Percentiles rank a stretch among this genome's conserved stretches.
phyloP scores from a whole-genome alignment of 179 eudicot genomes.

The Amaranthus tricolor region DNA sequence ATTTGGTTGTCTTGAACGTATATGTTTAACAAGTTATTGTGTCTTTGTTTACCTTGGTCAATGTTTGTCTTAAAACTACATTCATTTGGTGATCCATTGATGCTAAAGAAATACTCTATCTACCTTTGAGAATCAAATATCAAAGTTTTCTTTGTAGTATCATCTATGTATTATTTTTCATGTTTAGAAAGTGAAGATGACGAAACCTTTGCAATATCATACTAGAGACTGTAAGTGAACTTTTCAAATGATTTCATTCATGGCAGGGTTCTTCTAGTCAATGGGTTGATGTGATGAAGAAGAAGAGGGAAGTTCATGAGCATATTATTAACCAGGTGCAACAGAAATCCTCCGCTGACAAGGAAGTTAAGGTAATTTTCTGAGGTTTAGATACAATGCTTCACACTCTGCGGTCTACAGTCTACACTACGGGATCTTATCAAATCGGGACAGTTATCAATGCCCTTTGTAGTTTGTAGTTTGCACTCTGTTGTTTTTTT shows the following conservation, averaged over 20 bases:
- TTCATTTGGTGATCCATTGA: not conserved
- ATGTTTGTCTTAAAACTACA: not conserved
- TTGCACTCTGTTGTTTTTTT: not conserved
- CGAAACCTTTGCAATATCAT: not conserved
- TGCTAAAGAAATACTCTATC: no score
- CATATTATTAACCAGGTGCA: constrained; percentile 56
- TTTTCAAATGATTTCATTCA: constrained; percentile 5
- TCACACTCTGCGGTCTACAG: not conserved
- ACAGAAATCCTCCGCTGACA: constrained; percentile 42
- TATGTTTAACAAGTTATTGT: not conserved
- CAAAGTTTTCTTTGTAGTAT: not conserved
- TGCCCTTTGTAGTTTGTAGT: not conserved
- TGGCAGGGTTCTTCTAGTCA: constrained; percentile 69
- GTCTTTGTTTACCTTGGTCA: not conserved
- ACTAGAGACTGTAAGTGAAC: not conserved
- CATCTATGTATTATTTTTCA: not conserved
- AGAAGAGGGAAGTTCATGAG: constrained; percentile 82
- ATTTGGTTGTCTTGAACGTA: not conserved
- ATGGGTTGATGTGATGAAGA: constrained; percentile 92
- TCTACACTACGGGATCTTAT: no score
- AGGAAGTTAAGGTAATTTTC: constrained; percentile 46
- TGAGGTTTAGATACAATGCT: not conserved
- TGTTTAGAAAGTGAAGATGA: not conserved
- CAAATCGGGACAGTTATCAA: constrained; percentile 1
- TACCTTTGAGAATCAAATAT: not conserved